Base-by-base conservation (phyloP, 2,329 filamentous ascomycete species). In the Colletotrichum incanum region DNA sequence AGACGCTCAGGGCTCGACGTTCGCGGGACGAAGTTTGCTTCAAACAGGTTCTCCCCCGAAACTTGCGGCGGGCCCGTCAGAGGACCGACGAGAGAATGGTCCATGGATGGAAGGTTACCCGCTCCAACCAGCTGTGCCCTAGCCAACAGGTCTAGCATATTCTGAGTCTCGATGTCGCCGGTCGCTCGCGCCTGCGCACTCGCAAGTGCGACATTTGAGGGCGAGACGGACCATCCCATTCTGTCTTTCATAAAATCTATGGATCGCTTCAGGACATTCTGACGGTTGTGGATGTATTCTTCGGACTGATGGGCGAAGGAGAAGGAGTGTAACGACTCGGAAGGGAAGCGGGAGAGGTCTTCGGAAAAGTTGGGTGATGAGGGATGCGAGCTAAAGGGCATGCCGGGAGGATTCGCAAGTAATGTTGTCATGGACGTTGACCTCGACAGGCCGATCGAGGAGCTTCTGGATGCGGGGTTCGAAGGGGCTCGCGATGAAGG, bases 201-300 rank as follows among this genome's bases (percentile, higher is more conserved):
- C 55, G 92, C 92, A 76, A 98, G 91, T 14, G 91, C 94, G 18
- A 93, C 90, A 79, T 93, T 93, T 64, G 90, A 90, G 41, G 92
- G 88, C 63, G 79, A 83, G 73, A 83, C 83, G 41, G 93, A 90
- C 92, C 94, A 96, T 74, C 93, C 93, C 82, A 97, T 89, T 75
- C 94, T 93, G 80, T 98, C 95, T 79, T 94, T 93, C 93, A 99
- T 97, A 79, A 98, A 98, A 81, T 98, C 96, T 79, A 98, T 92
- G 11, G 95, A 97, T 71, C 96, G 90, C 83, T 97, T 98, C 78
- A 99, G 82, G 43, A 98, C 93, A 85, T 94, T 97, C 81, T 98
- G 95, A 66, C 96, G 93, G 80, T 91, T 98, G 80, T 98, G 94
- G 67, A 98, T 88, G 74, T 94, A 91, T 74, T 98, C 96, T 79